Evolutionary conservation across 2,329 filamentous ascomycete species (phyloP).

Genomic region (Thelonectria discophora): DNA sequence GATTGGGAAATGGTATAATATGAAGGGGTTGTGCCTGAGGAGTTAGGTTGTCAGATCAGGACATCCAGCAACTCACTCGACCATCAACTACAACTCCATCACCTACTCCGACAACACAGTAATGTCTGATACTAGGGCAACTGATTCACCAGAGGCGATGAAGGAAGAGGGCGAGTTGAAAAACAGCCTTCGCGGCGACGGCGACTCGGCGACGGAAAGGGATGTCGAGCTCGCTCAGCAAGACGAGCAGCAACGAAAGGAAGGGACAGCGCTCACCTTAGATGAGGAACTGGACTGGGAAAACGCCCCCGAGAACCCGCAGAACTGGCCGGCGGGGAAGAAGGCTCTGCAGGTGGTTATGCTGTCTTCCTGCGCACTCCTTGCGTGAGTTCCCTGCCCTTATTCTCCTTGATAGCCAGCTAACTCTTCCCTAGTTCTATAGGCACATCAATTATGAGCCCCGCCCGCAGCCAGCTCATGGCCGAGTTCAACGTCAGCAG

Average conservation of each 20-base stretch:
- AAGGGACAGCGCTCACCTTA: not conserved
- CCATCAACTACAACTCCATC: too few relatives aligned
- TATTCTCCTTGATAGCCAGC: not conserved
- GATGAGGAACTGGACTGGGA: slow-evolving; percentile 44
- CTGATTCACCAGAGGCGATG: slow-evolving; percentile 6
- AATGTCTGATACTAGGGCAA: slow-evolving; percentile 22
- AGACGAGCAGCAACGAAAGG: slow-evolving; percentile 8
- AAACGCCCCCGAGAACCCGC: slow-evolving; percentile 56
- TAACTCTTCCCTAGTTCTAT: slow-evolving; percentile 54
- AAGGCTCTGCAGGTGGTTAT: slow-evolving; percentile 52
- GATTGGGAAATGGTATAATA: not conserved
- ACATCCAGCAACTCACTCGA: not conserved
- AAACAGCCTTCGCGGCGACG: slow-evolving; percentile 4
- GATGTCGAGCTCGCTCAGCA: slow-evolving; percentile 43
- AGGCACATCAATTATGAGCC: slow-evolving; percentile 63
- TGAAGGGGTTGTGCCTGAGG: not conserved
- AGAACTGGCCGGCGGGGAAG: slow-evolving; percentile 58
- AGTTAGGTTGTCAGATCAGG: not conserved
- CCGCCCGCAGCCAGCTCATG: slow-evolving; percentile 53
- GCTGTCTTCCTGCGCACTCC: slow-evolving; percentile 51
- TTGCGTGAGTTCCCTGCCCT: slow-evolving; percentile 47
- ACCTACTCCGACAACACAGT: not conserved
- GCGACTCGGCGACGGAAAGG: slow-evolving; percentile 31
- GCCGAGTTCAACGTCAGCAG: slow-evolving; percentile 62
- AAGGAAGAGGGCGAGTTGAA: slow-evolving; percentile 8